These are phyloP conservation scores for Boletellus ananas DNA, from an alignment of 768 basidiomycete species.

Conservation along the genomic window DNA sequence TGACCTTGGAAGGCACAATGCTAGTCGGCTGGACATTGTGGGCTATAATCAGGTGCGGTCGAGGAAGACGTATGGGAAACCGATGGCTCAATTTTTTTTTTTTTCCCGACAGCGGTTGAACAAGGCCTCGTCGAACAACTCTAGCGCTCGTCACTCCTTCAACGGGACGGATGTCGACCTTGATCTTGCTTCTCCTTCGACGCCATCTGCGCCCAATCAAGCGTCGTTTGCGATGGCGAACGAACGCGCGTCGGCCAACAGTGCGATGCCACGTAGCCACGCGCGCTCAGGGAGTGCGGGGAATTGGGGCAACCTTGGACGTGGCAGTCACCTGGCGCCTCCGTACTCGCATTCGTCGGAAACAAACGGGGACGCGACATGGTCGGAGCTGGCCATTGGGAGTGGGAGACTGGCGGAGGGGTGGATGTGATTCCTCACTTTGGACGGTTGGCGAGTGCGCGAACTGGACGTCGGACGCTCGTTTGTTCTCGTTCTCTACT, in stretches of 20 bases:
- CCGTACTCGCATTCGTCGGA: conserved; percentile 55
- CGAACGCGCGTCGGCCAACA: conserved; percentile 35
- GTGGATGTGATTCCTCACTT: conserved; percentile 28
- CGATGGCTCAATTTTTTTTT: conserved; percentile 18
- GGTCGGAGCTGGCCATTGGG: conserved; percentile 54
- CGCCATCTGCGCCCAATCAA: conserved; percentile 46
- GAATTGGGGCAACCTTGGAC: conserved; percentile 67
- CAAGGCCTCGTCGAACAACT: conserved; percentile 43
- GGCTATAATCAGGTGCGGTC: conserved; percentile 61
- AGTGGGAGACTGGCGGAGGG: conserved; percentile 55
- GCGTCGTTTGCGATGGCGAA: conserved; percentile 35
- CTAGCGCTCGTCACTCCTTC: conserved; percentile 69
- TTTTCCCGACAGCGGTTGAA: conserved; percentile 38
- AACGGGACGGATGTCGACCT: conserved; percentile 66
- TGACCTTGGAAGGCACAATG: conserved; percentile 75
- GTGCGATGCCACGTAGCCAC: conserved; percentile 51
- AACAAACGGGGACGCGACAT: conserved; percentile 51
- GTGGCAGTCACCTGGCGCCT: conserved; percentile 49
- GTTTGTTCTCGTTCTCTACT: conserved; percentile 16
- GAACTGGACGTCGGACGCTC: conserved; percentile 41
- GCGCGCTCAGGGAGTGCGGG: conserved; percentile 77
- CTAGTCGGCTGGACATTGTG: conserved; percentile 68
- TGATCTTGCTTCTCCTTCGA: conserved; percentile 55
- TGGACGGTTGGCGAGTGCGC: conserved; percentile 1
- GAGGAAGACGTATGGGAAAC: conserved; percentile 3